Evolutionary conservation across 768 basidiomycete species (phyloP).

Genomic region (Pleurotus giganteus): DNA sequence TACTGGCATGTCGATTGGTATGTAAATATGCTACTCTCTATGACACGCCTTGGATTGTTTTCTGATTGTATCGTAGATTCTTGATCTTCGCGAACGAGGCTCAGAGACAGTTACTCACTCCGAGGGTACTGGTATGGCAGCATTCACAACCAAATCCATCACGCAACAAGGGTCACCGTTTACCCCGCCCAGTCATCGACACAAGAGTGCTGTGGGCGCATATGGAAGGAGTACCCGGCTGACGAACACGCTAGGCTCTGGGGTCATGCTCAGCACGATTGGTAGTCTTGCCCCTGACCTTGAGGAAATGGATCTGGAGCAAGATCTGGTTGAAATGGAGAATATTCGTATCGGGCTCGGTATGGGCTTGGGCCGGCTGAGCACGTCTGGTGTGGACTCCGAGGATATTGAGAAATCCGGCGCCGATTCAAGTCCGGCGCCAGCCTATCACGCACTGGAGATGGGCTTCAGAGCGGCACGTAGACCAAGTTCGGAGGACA

Average conservation of each 20-base stretch:
- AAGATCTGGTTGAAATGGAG: conserved; percentile 55
- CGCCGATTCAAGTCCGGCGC: conserved; percentile 44
- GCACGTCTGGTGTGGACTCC: conserved; percentile 50
- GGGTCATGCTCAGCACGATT: conserved; percentile 61
- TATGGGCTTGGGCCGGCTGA: conserved; percentile 48
- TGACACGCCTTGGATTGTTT: neutral
- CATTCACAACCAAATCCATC: conserved; percentile 64
- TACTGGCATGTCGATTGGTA: conserved; percentile 78
- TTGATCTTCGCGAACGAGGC: conserved; percentile 79
- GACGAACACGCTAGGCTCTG: conserved; percentile 55
- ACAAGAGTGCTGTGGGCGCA: conserved; percentile 34
- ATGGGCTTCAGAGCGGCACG: conserved; percentile 37
- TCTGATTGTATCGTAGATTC: conserved; percentile 45
- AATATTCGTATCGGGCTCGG: conserved; percentile 55
- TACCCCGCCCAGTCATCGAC: conserved; percentile 46
- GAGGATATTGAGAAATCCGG: conserved; percentile 22
- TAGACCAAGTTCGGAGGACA: conserved; percentile 28
- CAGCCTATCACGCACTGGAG: conserved; percentile 52
- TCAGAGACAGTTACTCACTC: conserved; percentile 77
- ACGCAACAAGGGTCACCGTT: conserved; percentile 55
- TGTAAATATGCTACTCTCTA: conserved; percentile 15
- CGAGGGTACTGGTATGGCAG: conserved; percentile 65
- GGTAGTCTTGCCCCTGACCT: conserved; percentile 56
- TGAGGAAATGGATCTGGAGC: conserved; percentile 45
- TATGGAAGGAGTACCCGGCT: conserved; percentile 35